Percentiles rank a stretch among this genome's conserved stretches.
These are phyloP conservation scores for Phellopilus nigrolimitatus DNA, from an alignment of 1,284 basidiomycete species.

Conservation along the genomic window DNA sequence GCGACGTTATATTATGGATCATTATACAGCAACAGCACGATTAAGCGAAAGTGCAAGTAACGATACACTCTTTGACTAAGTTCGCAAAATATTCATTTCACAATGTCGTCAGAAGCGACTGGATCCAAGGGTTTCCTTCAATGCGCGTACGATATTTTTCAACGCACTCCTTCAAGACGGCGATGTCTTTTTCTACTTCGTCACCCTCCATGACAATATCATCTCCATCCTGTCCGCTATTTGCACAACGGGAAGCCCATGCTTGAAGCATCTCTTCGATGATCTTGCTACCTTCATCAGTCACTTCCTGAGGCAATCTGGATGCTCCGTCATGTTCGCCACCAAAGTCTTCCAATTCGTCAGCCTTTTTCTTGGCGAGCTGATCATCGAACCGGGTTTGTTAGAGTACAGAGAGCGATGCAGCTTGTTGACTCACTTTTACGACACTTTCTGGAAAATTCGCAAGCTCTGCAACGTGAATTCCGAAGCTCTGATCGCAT, in stretches of 20 bases:
- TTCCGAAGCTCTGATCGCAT: slow-evolving; percentile 97
- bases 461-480: slow-evolving; percentile 94
- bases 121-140: slow-evolving; percentile 76
- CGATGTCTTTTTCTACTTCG: slow-evolving; percentile 54
- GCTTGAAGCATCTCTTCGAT: slow-evolving; percentile 75
- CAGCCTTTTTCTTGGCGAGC: slow-evolving; percentile 93
- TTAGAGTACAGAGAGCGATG: neutral
- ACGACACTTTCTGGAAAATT: slow-evolving; percentile 95
- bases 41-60: too few relatives aligned
- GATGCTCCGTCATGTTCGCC: slow-evolving; percentile 37
- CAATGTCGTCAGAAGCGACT: slow-evolving; percentile 48
- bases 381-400: slow-evolving; percentile 30
- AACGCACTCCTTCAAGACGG: slow-evolving; percentile 60
- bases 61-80: neutral
- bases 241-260: slow-evolving; percentile 53
- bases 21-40: too few relatives aligned
- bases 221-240: slow-evolving; percentile 37
- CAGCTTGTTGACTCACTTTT: slow-evolving; percentile 48
- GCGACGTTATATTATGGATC: too few relatives aligned
- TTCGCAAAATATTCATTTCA: slow-evolving; percentile 24
- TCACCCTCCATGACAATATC: slow-evolving; percentile 55
- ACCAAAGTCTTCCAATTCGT: slow-evolving; percentile 93
- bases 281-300: slow-evolving; percentile 75
- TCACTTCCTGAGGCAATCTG: slow-evolving; percentile 55
- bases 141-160: slow-evolving; percentile 65